A percentile compares a stretch with the other conserved stretches of the same genome.
Conservation (phyloP, 768 basidiomycete genomes). For the Paxillus rubicundulus region DNA sequence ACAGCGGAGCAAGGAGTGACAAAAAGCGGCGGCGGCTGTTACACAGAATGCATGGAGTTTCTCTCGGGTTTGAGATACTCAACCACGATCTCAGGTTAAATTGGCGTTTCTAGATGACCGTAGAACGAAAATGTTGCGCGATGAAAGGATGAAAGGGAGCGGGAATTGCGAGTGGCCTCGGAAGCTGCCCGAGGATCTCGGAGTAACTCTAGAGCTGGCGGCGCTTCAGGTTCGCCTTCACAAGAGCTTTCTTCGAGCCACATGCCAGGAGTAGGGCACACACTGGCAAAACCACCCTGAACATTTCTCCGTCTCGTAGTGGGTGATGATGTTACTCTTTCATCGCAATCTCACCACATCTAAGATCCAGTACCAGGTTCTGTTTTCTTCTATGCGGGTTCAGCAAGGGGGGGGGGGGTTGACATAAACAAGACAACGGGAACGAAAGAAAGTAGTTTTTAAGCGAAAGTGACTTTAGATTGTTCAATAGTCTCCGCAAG, state of each 20-base stretch:
- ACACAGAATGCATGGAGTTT: conserved; percentile 48
- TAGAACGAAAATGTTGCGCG: conserved; percentile 48
- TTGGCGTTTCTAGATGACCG: conserved; percentile 80
- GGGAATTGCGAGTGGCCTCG: conserved; percentile 44
- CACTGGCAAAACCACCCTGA: conserved; percentile 9
- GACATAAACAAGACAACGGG: neutral
- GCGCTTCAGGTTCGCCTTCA: neutral
- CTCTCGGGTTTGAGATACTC: neutral
- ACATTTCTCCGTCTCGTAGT: conserved; percentile 21
- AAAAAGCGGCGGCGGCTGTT: conserved; percentile 57
- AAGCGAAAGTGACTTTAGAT: conserved; percentile 7
- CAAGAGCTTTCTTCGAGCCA: neutral
- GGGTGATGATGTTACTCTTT: neutral
- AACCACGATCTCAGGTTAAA: conserved; percentile 52
- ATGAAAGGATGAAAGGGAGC: conserved; percentile 68
- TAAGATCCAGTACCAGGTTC: neutral
- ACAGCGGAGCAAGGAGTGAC: conserved; percentile 47
- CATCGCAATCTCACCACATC: neutral
- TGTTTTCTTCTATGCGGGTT: neutral
- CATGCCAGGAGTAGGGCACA: conserved; percentile 30
- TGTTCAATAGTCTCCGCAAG: conserved; percentile 12
- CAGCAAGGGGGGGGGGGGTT: too few relatives aligned
- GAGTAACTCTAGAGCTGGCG: too few relatives aligned
- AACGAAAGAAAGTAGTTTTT: neutral
- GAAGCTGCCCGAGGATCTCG: conserved; percentile 20